Evolutionary conservation across 2,329 filamentous ascomycete species (phyloP).

Genomic region (Coniosporium tulheliwenetii): DNA sequence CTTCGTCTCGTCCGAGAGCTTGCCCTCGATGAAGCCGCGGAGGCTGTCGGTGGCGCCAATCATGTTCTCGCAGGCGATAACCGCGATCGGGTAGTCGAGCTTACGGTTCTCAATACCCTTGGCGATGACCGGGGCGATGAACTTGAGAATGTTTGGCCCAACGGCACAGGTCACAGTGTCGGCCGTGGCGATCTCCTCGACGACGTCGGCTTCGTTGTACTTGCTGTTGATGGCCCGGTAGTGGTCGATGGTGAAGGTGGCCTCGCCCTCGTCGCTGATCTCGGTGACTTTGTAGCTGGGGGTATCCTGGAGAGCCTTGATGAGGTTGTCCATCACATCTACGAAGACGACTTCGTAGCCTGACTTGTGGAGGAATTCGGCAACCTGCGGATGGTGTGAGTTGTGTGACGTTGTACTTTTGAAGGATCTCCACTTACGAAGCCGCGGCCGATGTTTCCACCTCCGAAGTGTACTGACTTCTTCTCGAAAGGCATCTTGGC

Average conservation of each 20-base stretch:
- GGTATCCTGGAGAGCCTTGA: conserved; percentile 60
- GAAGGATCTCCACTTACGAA: conserved; percentile 12
- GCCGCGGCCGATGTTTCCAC: conserved; percentile 37
- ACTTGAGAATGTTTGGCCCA: conserved; percentile 88
- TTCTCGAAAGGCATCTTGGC: conserved; percentile 13
- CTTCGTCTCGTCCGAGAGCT: conserved; percentile 54
- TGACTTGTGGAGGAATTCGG: conserved; percentile 84
- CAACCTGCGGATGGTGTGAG: conserved; percentile 51
- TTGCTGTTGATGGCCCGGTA: conserved; percentile 96
- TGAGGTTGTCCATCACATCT: conserved; percentile 76
- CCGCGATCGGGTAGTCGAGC: conserved; percentile 52
- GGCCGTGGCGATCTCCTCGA: conserved; percentile 73
- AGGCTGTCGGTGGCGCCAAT: conserved; percentile 88
- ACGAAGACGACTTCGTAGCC: conserved; percentile 94
- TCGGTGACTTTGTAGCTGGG: conserved; percentile 83
- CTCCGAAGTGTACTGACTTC: conserved; percentile 38
- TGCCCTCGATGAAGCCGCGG: conserved; percentile 54
- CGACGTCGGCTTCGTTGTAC: conserved; percentile 62
- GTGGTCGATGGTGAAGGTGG: conserved; percentile 73
- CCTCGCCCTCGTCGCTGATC: conserved; percentile 71
- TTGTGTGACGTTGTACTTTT: not conserved
- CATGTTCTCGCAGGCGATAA: conserved; percentile 97
- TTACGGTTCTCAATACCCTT: conserved; percentile 76
- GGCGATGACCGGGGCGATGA: conserved; percentile 89
- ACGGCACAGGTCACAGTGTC: conserved; percentile 94